phyloP scores from a whole-genome alignment of 2,329 filamentous ascomycete genomes.

The Thermothelomyces thermophilus region DNA sequence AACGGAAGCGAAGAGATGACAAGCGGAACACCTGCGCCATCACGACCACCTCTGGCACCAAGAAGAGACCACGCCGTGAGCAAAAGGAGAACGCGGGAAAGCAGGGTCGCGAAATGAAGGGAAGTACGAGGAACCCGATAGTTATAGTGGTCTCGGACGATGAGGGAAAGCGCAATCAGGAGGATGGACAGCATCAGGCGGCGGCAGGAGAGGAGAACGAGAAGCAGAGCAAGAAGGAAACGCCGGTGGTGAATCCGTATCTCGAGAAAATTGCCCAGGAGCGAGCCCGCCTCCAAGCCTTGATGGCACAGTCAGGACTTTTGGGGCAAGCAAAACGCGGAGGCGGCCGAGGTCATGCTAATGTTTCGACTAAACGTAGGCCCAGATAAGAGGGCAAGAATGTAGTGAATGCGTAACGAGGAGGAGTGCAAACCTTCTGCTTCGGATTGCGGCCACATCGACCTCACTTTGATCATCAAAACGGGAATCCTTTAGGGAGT shows the following conservation, averaged over 20 bases:
- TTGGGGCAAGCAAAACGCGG: background rate
- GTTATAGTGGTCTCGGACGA: too few relatives aligned
- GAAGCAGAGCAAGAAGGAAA: background rate
- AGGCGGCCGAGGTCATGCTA: too few relatives aligned
- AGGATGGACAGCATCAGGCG: background rate
- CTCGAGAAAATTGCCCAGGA: background rate
- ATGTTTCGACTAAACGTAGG: too few relatives aligned
- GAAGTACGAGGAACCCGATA: too few relatives aligned
- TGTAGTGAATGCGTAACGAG: too few relatives aligned
- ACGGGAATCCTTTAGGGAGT: too few relatives aligned
- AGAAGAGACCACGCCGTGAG: background rate
- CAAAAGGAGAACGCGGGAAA: background rate
- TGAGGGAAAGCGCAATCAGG: too few relatives aligned
- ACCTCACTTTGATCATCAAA: too few relatives aligned
- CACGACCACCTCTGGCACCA: background rate
- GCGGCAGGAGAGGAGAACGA: background rate
- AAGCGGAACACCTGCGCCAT: background rate
- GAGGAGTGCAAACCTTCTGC: background rate
- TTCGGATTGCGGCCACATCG: background rate
- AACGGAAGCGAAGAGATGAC: background rate
- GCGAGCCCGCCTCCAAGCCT: background rate
- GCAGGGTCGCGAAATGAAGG: background rate
- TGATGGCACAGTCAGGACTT: background rate
- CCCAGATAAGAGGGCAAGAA: too few relatives aligned
- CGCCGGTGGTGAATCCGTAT: slow-evolving; percentile 1